Percentiles rank a stretch among this genome's conserved stretches.
phyloP scores from a whole-genome alignment of 169 alveolate species.

The Plasmodium adleri region DNA sequence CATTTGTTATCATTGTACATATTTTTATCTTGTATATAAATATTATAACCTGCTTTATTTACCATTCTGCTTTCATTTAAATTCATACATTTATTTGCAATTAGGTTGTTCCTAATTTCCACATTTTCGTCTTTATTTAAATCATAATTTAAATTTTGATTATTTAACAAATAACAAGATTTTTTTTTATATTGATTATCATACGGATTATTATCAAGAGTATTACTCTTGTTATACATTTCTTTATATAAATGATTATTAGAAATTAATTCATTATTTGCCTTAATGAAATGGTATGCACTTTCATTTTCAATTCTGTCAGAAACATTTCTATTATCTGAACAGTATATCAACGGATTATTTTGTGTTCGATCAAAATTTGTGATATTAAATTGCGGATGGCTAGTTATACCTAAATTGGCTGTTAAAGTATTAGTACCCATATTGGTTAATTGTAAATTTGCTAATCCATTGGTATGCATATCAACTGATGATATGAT shows the following conservation, averaged over 20 bases:
- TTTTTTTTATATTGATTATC: background rate
- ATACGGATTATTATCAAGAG: background rate
- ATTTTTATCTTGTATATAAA: background rate
- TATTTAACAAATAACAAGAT: conserved; percentile 7
- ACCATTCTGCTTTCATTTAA: conserved; percentile 13
- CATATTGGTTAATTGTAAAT: background rate
- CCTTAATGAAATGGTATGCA: background rate
- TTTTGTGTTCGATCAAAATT: too few species aligned
- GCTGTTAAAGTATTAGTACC: background rate
- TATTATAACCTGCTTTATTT: conserved; percentile 25
- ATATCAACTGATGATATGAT: background rate
- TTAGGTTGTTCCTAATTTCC: background rate
- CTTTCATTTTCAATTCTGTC: background rate
- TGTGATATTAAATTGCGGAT: background rate
- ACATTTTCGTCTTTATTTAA: background rate
- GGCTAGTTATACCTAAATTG: background rate
- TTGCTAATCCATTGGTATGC: background rate
- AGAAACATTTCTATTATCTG: background rate
- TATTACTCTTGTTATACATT: background rate
- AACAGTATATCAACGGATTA: background rate
- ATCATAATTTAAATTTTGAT: background rate
- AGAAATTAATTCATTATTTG: conserved; percentile 9
- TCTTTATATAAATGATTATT: conserved; percentile 5
- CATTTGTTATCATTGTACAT: background rate
- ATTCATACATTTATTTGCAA: background rate